Percentiles rank a stretch among this genome's conserved stretches.
Conservation (phyloP, 495 filamentous ascomycete species). For the Melanomma pulvis-pyrius region DNA sequence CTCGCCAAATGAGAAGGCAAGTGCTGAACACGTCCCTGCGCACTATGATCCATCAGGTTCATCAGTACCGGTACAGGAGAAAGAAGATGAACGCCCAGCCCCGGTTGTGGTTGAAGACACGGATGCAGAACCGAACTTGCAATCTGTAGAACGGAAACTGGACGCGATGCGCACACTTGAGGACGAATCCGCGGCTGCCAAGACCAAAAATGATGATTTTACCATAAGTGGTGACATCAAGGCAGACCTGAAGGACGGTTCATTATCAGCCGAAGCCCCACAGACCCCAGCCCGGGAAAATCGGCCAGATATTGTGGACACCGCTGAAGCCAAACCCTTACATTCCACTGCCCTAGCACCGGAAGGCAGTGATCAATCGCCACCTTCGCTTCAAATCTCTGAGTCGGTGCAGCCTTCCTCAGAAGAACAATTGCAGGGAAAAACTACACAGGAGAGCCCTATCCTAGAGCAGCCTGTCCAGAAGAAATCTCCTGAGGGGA, state of each 20-base stretch:
- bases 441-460: neutral
- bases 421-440: neutral
- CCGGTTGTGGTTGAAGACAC: neutral
- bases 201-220: neutral
- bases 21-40: neutral
- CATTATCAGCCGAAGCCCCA: neutral
- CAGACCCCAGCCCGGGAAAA: no score
- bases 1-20: neutral
- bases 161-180: neutral
- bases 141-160: neutral
- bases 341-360: no score
- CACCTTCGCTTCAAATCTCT: neutral
- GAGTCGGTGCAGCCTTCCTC: neutral
- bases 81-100: neutral
- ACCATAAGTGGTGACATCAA: no score
- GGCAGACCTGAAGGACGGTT: neutral
- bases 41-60: neutral
- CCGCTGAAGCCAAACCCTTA: no score
- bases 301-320: no score
- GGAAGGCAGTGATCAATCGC: no score
- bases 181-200: no score
- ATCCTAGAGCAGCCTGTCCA: neutral
- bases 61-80: neutral
- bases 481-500: conserved; percentile 1
- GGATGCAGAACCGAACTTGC: neutral